Evolutionary conservation across 371 early-diverging fungal species (phyloP).

Genomic region (Mucor racemosus): DNA sequence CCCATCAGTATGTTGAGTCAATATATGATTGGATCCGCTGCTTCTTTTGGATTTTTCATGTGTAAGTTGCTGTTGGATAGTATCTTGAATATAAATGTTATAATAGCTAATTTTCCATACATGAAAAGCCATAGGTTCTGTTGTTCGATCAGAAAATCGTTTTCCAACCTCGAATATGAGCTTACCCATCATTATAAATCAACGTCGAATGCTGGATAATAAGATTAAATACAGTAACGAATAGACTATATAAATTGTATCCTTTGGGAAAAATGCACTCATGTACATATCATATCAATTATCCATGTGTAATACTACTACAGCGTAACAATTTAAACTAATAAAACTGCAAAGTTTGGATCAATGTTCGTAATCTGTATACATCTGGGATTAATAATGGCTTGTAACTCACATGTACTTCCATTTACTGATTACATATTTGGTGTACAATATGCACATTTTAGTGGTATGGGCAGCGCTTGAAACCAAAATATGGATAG

Average conservation of each 20-base stretch:
- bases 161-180: constrained; percentile 9
- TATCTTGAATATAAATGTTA: constrained; percentile 18
- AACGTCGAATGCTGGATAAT: constrained; percentile 1
- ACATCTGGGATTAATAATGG: too few species aligned
- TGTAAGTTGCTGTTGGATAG: constrained; percentile 27
- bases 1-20: constrained; percentile 51
- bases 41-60: constrained; percentile 63
- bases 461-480: too few species aligned
- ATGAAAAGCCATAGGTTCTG: constrained; percentile 71
- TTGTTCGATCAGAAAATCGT: constrained; percentile 70
- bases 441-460: too few species aligned
- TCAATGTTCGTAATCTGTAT: too few species aligned
- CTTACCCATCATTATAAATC: constrained; percentile 23
- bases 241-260: background rate
- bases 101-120: constrained; percentile 33
- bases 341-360: background rate
- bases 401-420: too few species aligned
- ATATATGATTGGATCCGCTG: constrained; percentile 60
- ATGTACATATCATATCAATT: constrained; percentile 4
- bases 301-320: background rate
- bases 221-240: background rate
- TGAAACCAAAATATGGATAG: too few species aligned
- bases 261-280: background rate
- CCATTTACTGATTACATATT: too few species aligned
- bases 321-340: background rate